phyloP scores from a whole-genome alignment of 2,329 filamentous ascomycete species.

The Colletotrichum spaethianum region DNA sequence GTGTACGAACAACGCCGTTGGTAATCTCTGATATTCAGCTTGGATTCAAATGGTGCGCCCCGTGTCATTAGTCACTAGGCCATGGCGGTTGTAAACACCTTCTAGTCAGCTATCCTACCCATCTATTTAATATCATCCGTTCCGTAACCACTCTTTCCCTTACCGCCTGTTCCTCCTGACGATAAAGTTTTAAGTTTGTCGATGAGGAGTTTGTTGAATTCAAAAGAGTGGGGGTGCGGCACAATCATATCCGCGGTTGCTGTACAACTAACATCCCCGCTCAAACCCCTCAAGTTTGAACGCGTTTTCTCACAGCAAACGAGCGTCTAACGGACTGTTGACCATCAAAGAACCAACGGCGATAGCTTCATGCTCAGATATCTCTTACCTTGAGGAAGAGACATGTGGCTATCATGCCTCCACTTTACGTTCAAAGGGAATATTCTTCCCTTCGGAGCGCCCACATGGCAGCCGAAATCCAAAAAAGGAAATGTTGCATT shows the following conservation, averaged over 20 bases:
- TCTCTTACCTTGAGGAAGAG: neutral
- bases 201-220: neutral
- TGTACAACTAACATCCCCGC: neutral
- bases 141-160: neutral
- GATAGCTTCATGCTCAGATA: too few relatives aligned
- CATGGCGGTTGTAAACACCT: neutral
- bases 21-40: too few relatives aligned
- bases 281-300: too few relatives aligned
- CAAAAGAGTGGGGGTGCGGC: neutral
- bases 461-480: slow-evolving; percentile 23
- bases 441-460: slow-evolving; percentile 15
- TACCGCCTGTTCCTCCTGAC: neutral
- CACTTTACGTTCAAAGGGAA: neutral
- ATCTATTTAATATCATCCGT: too few relatives aligned
- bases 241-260: neutral
- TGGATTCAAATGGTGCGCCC: too few relatives aligned
- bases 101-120: neutral
- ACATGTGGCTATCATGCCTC: slow-evolving; percentile 4
- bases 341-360: neutral
- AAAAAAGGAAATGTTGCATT: slow-evolving; percentile 6
- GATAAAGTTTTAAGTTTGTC: neutral
- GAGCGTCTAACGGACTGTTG: neutral
- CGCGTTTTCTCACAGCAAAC: neutral
- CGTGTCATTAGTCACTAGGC: neutral
- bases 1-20: too few relatives aligned